Evolutionary conservation across 2,329 filamentous ascomycete species (phyloP).

Genomic region (Fusarium odoratissimum): DNA sequence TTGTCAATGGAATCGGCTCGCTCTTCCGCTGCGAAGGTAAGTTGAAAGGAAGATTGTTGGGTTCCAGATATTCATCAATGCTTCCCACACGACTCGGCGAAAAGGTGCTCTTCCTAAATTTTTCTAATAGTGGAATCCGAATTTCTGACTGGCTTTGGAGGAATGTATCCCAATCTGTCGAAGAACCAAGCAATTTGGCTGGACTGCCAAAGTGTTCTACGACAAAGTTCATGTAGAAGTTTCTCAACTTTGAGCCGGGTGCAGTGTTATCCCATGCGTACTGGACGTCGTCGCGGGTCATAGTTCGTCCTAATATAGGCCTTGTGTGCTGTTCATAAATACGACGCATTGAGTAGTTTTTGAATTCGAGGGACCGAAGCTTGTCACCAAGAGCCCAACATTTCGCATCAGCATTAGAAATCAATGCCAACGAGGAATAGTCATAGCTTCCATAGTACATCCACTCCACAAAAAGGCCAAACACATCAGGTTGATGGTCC

Average conservation of each 20-base stretch:
- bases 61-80: neutral
- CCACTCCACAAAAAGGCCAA: neutral
- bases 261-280: neutral
- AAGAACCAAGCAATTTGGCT: neutral
- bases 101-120: neutral
- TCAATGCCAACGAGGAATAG: accelerated
- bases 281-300: neutral
- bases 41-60: accelerated
- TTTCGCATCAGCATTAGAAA: neutral
- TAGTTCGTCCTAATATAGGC: neutral
- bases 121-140: neutral
- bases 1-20: no score
- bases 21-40: neutral
- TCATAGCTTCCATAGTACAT: neutral
- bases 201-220: neutral
- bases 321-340: neutral
- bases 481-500: neutral
- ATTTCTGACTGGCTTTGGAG: neutral
- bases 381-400: neutral
- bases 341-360: neutral
- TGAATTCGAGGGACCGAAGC: neutral
- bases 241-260: neutral
- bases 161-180: neutral
- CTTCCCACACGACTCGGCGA: neutral
- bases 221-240: neutral